Evolutionary conservation across 1,284 basidiomycete genomes (phyloP).

Genomic region (Microbotryum scabiosae): DNA sequence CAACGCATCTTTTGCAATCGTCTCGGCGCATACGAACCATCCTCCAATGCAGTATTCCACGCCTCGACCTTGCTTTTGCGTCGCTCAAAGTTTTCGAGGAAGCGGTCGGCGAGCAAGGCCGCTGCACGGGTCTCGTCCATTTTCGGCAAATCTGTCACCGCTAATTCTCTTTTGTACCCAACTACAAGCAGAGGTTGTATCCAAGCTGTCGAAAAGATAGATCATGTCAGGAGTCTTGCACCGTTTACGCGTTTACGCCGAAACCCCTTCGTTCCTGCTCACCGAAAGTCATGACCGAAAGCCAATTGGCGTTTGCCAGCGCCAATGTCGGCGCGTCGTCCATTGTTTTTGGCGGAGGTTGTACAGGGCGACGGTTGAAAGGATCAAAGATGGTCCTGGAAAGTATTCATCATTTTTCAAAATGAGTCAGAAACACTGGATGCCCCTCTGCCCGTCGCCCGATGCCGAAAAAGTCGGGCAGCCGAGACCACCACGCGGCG

Average conservation of each 20-base stretch:
- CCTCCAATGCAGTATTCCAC: slow-evolving; percentile 37
- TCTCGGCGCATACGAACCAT: slow-evolving; percentile 29
- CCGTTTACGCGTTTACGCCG: not conserved
- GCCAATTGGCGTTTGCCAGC: slow-evolving; percentile 50
- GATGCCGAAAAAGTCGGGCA: no score
- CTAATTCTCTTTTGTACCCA: slow-evolving; percentile 51
- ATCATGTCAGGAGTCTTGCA: no score
- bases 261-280: not conserved
- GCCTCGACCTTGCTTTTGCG: slow-evolving; percentile 33
- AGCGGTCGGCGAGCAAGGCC: slow-evolving; percentile 47
- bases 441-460: no score
- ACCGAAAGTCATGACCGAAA: slow-evolving; percentile 53
- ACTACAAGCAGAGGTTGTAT: slow-evolving; percentile 41
- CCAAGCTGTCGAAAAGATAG: slow-evolving; percentile 8
- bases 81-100: slow-evolving; percentile 25
- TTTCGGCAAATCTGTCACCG: slow-evolving; percentile 33
- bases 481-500: no score
- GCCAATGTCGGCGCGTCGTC: slow-evolving; percentile 55
- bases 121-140: slow-evolving; percentile 52
- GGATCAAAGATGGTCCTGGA: slow-evolving; percentile 23
- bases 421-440: no score
- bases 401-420: not conserved
- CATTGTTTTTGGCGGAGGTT: slow-evolving; percentile 52
- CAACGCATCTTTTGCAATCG: slow-evolving; percentile 17
- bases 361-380: slow-evolving; percentile 42